Conservation (phyloP, 306 rosid genomes). For the Hippophae tibetana region DNA sequence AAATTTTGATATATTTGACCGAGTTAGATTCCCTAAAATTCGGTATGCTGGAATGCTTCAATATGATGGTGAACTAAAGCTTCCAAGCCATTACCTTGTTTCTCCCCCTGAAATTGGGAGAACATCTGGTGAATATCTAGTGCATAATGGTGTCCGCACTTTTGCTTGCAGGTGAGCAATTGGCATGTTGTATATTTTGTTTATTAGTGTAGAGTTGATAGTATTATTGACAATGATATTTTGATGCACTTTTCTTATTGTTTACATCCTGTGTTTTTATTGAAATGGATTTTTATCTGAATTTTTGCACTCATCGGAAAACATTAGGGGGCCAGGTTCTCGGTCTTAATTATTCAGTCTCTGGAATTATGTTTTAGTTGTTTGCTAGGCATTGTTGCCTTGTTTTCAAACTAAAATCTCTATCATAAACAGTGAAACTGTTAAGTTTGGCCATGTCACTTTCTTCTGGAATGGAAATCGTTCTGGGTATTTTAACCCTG, state of each 20-base stretch:
- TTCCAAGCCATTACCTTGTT: constrained; percentile 84
- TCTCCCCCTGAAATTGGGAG: constrained; percentile 92
- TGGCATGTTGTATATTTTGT: background rate
- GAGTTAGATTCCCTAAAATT: constrained; percentile 80
- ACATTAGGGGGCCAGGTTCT: too few relatives aligned
- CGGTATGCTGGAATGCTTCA: constrained; percentile 96
- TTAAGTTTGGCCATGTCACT: constrained; percentile 95
- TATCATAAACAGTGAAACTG: constrained; percentile 65
- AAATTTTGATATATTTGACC: constrained; percentile 78
- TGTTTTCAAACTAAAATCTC: too few relatives aligned
- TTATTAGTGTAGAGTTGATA: background rate
- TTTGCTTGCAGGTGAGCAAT: constrained; percentile 90
- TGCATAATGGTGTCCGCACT: constrained; percentile 68
- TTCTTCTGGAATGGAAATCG: constrained; percentile 99
- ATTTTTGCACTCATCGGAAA: background rate
- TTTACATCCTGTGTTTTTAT: too few relatives aligned
- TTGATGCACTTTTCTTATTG: too few relatives aligned
- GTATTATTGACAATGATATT: too few relatives aligned
- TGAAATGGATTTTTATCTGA: background rate
- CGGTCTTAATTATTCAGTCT: too few relatives aligned
- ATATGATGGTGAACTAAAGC: constrained; percentile 96
- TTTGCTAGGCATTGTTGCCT: too few relatives aligned
- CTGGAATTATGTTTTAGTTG: too few relatives aligned
- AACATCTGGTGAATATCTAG: constrained; percentile 98
- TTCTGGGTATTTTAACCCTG: constrained; percentile 68